phyloP scores from a whole-genome alignment of 2,329 filamentous ascomycete species.

The Exophiala calicioides region DNA sequence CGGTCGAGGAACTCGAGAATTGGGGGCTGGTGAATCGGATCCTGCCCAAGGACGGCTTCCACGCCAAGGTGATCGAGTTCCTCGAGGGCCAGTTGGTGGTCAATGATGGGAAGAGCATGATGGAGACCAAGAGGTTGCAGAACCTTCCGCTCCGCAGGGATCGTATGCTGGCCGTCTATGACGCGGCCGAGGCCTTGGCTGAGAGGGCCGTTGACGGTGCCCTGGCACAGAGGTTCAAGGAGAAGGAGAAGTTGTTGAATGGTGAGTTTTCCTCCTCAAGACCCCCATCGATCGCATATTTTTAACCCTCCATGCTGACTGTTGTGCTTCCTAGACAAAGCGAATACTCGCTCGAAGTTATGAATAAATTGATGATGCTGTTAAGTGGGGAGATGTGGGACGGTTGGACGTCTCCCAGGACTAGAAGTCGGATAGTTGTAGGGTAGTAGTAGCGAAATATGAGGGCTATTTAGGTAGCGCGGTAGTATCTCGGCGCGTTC shows the following conservation, averaged over 20 bases:
- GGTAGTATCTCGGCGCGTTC: too few relatives aligned
- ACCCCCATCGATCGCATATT: not conserved
- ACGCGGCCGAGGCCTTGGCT: constrained; percentile 50
- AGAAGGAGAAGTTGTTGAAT: constrained; percentile 35
- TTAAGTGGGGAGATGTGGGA: too few relatives aligned
- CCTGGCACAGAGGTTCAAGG: constrained; percentile 46
- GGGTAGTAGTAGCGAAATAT: too few relatives aligned
- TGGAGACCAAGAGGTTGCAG: constrained; percentile 54
- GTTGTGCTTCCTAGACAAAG: not conserved
- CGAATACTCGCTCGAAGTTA: constrained; percentile 1
- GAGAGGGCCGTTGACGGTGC: constrained; percentile 53
- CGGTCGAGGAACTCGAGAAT: constrained; percentile 45
- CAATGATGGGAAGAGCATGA: constrained; percentile 56
- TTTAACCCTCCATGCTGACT: not conserved
- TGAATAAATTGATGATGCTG: too few relatives aligned
- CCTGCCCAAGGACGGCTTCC: constrained; percentile 46
- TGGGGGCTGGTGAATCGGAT: constrained; percentile 51
- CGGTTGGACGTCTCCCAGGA: too few relatives aligned
- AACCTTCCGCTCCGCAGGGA: constrained; percentile 48
- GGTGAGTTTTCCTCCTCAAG: constrained; percentile 10
- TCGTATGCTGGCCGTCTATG: constrained; percentile 50
- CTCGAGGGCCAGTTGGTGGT: constrained; percentile 51
- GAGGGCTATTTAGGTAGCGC: too few relatives aligned
- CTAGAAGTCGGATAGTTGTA: too few relatives aligned
- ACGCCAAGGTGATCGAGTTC: constrained; percentile 43